These are phyloP conservation scores for Metarhizium album DNA, from an alignment of 2,329 filamentous ascomycete species.

Conservation along the genomic window DNA sequence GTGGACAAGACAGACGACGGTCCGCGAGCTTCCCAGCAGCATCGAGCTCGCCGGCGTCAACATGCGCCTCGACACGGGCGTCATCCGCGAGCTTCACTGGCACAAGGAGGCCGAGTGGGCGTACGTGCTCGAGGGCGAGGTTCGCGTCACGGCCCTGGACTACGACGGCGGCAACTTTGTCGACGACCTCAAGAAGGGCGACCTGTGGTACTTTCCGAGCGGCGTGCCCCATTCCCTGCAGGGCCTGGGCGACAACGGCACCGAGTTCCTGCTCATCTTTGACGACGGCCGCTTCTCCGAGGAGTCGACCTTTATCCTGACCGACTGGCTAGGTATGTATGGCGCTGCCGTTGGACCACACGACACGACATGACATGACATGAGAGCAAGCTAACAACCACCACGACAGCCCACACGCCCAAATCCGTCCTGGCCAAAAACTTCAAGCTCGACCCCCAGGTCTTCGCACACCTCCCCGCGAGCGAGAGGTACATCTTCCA, in stretches of 20 bases:
- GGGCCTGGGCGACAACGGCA: constrained; percentile 53
- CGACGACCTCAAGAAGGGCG: constrained; percentile 65
- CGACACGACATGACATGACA: too few relatives aligned
- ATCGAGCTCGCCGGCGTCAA: constrained; percentile 67
- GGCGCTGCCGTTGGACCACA: too few relatives aligned
- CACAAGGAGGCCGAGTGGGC: constrained; percentile 75
- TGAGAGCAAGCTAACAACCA: too few relatives aligned
- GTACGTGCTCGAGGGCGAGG: constrained; percentile 59
- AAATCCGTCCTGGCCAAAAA: constrained; percentile 64
- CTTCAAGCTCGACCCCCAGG: constrained; percentile 59
- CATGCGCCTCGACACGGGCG: constrained; percentile 64
- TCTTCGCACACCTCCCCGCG: constrained; percentile 57
- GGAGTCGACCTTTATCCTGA: constrained; percentile 60
- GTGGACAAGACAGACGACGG: constrained; percentile 65
- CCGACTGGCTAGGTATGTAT: constrained; percentile 63
- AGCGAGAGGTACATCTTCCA: constrained; percentile 70
- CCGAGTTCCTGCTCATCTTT: constrained; percentile 38
- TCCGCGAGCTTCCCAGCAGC: constrained; percentile 52
- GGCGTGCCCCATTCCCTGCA: constrained; percentile 71
- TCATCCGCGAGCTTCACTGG: constrained; percentile 70
- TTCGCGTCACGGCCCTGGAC: constrained; percentile 63
- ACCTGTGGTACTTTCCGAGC: constrained; percentile 73
- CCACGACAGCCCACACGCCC: constrained; percentile 59
- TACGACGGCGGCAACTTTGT: constrained; percentile 67
- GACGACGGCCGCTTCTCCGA: constrained; percentile 42